Evolutionary conservation across 2,329 filamentous ascomycete species (phyloP).

Genomic region (Colletotrichum viniferum): DNA sequence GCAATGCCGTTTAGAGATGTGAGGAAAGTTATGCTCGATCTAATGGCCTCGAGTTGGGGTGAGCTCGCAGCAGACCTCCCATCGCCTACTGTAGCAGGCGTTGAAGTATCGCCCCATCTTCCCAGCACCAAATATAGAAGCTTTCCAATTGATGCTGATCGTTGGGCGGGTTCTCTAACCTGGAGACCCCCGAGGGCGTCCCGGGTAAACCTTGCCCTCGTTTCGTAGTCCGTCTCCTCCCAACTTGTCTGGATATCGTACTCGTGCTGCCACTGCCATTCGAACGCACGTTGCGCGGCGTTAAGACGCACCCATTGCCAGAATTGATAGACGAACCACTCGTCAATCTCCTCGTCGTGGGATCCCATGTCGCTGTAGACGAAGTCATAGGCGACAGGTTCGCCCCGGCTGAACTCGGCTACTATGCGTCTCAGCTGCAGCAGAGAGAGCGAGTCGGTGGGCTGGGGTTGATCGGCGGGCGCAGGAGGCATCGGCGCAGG

Average conservation of each 20-base stretch:
- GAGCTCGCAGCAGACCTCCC: slow-evolving; percentile 55
- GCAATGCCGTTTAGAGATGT: slow-evolving; percentile 55
- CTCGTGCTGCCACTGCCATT: slow-evolving; percentile 73
- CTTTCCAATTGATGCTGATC: slow-evolving; percentile 59
- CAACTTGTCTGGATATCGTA: slow-evolving; percentile 57
- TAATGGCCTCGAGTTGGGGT: slow-evolving; percentile 65
- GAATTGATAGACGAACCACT: slow-evolving; percentile 95
- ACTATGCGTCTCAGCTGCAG: slow-evolving; percentile 76
- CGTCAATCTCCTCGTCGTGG: slow-evolving; percentile 88
- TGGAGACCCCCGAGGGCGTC: slow-evolving; percentile 51
- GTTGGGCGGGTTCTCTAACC: slow-evolving; percentile 50
- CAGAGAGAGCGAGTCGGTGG: slow-evolving; percentile 74
- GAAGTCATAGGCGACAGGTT: slow-evolving; percentile 84
- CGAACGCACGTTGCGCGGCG: slow-evolving; percentile 76
- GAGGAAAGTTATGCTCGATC: slow-evolving; percentile 55
- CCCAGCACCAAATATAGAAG: slow-evolving; percentile 69
- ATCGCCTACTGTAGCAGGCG: slow-evolving; percentile 45
- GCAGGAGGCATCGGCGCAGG: slow-evolving; percentile 23
- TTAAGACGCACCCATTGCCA: slow-evolving; percentile 83
- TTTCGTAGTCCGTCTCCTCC: slow-evolving; percentile 66
- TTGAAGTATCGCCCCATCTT: slow-evolving; percentile 72
- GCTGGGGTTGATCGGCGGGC: slow-evolving; percentile 40
- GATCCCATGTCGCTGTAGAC: slow-evolving; percentile 74
- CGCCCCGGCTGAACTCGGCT: slow-evolving; percentile 72
- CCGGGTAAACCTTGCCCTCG: slow-evolving; percentile 61